Evolutionary conservation across 2,329 filamentous ascomycete genomes (phyloP).

Genomic region (Colletotrichum scovillei): DNA sequence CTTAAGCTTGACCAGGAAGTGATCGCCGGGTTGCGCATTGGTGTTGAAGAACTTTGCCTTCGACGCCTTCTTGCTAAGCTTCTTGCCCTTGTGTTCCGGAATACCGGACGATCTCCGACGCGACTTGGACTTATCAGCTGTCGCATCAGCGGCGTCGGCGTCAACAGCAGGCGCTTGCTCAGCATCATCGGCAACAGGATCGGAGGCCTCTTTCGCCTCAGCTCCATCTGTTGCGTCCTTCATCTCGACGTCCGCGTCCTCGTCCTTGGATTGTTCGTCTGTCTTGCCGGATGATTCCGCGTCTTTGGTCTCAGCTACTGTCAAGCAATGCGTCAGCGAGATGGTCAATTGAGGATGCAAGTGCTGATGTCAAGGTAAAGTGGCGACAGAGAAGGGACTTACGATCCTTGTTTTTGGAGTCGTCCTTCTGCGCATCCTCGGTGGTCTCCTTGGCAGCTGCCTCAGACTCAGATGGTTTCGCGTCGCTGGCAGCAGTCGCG

Average conservation of each 20-base stretch:
- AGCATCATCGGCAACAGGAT: slow-evolving; percentile 40
- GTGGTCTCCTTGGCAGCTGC: slow-evolving; percentile 40
- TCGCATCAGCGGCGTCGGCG: slow-evolving; percentile 45
- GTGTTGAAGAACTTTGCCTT: slow-evolving; percentile 77
- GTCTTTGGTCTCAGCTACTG: slow-evolving; percentile 41
- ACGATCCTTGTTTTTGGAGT: slow-evolving; percentile 46
- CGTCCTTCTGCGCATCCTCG: slow-evolving; percentile 38
- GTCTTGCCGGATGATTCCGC: slow-evolving; percentile 45
- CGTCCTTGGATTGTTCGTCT: slow-evolving; percentile 45
- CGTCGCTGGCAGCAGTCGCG: slow-evolving; percentile 38
- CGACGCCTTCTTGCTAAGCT: slow-evolving; percentile 87
- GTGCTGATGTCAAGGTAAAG: slow-evolving; percentile 4
- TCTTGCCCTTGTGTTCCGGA: slow-evolving; percentile 78
- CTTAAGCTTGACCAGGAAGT: slow-evolving; percentile 93
- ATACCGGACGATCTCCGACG: slow-evolving; percentile 80
- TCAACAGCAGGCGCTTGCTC: slow-evolving; percentile 37
- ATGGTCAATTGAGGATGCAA: slow-evolving; percentile 31
- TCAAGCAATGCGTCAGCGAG: slow-evolving; percentile 1
- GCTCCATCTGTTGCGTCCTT: slow-evolving; percentile 75
- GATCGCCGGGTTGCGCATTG: slow-evolving; percentile 89
- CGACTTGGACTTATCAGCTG: slow-evolving; percentile 56
- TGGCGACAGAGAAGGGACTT: slow-evolving; percentile 37
- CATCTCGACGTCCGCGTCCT: slow-evolving; percentile 69
- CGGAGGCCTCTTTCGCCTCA: slow-evolving; percentile 46
- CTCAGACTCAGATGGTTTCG: slow-evolving; percentile 38